Percentiles rank a stretch among this genome's conserved stretches.
Conservation (phyloP, 768 basidiomycete genomes). For the Amanita pseudoporphyria region DNA sequence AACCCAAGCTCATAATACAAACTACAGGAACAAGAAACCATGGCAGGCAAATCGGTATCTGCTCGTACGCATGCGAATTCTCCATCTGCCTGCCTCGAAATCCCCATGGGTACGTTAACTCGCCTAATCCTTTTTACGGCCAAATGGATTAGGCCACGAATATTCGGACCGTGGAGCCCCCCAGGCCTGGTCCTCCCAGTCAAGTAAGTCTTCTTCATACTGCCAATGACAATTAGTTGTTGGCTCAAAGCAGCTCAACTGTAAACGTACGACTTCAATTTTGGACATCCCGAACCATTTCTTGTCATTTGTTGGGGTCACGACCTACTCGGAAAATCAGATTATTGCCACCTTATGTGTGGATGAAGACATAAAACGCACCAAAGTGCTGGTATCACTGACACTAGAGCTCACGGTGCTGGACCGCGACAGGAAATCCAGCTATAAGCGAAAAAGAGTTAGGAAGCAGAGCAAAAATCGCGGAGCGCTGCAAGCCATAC, state of each 20-base stretch:
- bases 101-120: background rate
- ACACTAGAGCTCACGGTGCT: background rate
- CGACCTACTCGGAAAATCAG: background rate
- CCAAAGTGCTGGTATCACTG: background rate
- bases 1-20: too few relatives aligned
- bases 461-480: background rate
- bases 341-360: too few relatives aligned
- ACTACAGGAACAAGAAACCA: too few relatives aligned
- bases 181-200: conserved; percentile 2
- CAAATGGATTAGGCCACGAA: background rate
- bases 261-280: background rate
- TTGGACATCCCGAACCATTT: background rate
- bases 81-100: too few relatives aligned
- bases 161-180: background rate
- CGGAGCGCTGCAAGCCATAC: background rate
- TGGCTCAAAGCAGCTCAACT: background rate
- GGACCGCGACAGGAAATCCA: background rate
- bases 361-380: too few relatives aligned
- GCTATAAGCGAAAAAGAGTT: background rate
- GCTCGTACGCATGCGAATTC: too few relatives aligned
- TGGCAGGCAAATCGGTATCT: too few relatives aligned
- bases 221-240: background rate
- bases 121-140: background rate
- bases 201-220: background rate
- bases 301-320: background rate